Base-by-base conservation (phyloP, 2,329 filamentous ascomycete species). In the Diplodia corticola region DNA sequence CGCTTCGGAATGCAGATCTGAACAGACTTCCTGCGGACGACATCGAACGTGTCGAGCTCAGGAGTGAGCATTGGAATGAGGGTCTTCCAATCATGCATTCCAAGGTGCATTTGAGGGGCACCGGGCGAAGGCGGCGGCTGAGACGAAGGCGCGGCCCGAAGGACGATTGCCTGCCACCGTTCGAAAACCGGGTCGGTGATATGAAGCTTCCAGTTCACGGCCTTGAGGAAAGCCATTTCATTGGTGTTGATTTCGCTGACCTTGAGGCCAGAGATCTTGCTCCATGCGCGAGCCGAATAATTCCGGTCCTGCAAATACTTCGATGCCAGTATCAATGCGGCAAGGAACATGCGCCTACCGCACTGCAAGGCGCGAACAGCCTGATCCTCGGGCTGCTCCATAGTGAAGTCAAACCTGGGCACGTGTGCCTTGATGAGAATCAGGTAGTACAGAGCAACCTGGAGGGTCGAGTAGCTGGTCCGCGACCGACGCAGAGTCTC, bases 241-340 rank as follows among this genome's bases (percentile, higher is more conserved):
- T 98, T 98, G 75, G 93, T 90, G 80, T 98, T 98, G 79, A 99
- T 98, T 80, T 99, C 95, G 66, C 87, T 83, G 3, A 93, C 93
- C 76, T 91, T 92, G 66, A 99, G 84, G n/a, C 95, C 95, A 20
- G 95, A 98, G 72, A 99, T 99, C 83, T 97, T 98, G 79, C 94
- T 98, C 95, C 95, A 99, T 49, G 95, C 95, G 65, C 94, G 89
- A 57, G 95, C 93, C 15, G 95, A 98, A 80, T 96, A 99, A 80
- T 98, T 99, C 71, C 94, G 90, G 77, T 99, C 95, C 79, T 99
- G 95, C 54, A 99, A 83, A 77, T 98, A 99, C 82, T 99, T 99
- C 40, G 95, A 98, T 1, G 95, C 95, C 66, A 99, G 84, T 70
- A 99, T 98, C 68, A 99, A 84, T 55, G 94, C 93, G 12, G 95